These are phyloP conservation scores for Herpetospermum pedunculosum DNA, from an alignment of 306 rosid genomes.

Conservation along the genomic window DNA sequence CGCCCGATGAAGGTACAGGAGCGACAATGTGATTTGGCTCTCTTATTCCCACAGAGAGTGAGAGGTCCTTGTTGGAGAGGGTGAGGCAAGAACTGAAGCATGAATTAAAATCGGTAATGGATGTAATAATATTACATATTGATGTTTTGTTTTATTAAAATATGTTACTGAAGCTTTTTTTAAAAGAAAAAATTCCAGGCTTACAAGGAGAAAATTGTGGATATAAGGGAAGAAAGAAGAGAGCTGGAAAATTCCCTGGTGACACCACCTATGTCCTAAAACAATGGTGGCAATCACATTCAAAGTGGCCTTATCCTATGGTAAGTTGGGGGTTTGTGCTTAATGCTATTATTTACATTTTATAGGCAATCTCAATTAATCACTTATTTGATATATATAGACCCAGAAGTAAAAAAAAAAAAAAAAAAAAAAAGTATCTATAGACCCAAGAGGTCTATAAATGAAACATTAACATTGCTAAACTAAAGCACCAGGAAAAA, in stretches of 20 bases:
- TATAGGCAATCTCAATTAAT: not conserved
- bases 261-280: constrained; percentile 94
- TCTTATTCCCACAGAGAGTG: constrained; percentile 90
- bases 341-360: not conserved
- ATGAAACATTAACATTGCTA: no score
- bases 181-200: no score
- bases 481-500: no score
- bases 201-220: constrained; percentile 93
- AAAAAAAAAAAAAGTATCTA: no score
- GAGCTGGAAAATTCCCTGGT: constrained; percentile 99
- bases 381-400: not conserved
- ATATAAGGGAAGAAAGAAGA: constrained; percentile 95
- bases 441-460: no score
- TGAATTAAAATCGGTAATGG: constrained; percentile 69
- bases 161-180: not conserved
- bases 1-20: constrained; percentile 96
- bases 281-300: constrained; percentile 95
- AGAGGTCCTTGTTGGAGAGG: constrained; percentile 96
- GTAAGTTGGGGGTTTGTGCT: constrained; percentile 31
- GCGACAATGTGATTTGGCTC: constrained; percentile 99
- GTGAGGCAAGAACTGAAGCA: constrained; percentile 94
- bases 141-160: not conserved
- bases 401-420: no score
- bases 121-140: not conserved
- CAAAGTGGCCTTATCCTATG: constrained; percentile 98